These are phyloP conservation scores for Thielaviopsis musarum DNA, from an alignment of 2,329 filamentous ascomycete genomes.

Conservation along the genomic window DNA sequence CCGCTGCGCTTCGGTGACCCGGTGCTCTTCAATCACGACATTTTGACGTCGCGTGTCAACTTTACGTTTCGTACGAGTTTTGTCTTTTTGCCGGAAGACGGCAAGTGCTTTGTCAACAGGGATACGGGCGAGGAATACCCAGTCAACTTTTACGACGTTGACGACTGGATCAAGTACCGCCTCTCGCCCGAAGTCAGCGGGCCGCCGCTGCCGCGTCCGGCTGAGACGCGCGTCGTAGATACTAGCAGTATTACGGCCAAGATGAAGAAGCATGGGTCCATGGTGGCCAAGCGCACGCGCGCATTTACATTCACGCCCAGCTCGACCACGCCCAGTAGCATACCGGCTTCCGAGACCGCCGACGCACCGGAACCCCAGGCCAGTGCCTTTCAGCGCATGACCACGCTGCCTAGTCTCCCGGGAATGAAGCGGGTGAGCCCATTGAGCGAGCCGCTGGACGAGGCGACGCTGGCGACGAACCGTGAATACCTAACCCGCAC, in stretches of 20 bases:
- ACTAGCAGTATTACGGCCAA: slow-evolving; percentile 2
- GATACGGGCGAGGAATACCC: slow-evolving; percentile 63
- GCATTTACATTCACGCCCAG: slow-evolving; percentile 5
- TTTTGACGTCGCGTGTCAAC: slow-evolving; percentile 83
- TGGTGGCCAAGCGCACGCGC: slow-evolving; percentile 6
- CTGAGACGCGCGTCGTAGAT: neutral
- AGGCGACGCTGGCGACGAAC: slow-evolving; percentile 3
- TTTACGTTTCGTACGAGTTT: slow-evolving; percentile 82
- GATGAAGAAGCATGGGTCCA: slow-evolving; percentile 2
- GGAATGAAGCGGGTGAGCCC: neutral
- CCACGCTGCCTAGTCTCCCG: neutral
- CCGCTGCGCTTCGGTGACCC: slow-evolving; percentile 85
- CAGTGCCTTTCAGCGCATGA: neutral
- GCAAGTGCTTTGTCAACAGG: slow-evolving; percentile 74
- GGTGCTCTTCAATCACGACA: slow-evolving; percentile 72
- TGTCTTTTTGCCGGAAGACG: slow-evolving; percentile 69
- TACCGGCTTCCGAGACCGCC: neutral
- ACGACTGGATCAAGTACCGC: slow-evolving; percentile 64
- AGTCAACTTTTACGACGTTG: slow-evolving; percentile 66
- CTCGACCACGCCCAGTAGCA: neutral
- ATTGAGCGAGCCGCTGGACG: neutral
- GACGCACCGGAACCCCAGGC: neutral
- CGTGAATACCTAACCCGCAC: slow-evolving; percentile 55
- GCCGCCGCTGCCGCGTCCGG: slow-evolving; percentile 1
- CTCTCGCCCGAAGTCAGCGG: slow-evolving; percentile 21